A percentile compares a stretch with the other conserved stretches of the same genome.
phyloP scores from a whole-genome alignment of 164 flowering plant species.

The Kingdonia uniflora region DNA sequence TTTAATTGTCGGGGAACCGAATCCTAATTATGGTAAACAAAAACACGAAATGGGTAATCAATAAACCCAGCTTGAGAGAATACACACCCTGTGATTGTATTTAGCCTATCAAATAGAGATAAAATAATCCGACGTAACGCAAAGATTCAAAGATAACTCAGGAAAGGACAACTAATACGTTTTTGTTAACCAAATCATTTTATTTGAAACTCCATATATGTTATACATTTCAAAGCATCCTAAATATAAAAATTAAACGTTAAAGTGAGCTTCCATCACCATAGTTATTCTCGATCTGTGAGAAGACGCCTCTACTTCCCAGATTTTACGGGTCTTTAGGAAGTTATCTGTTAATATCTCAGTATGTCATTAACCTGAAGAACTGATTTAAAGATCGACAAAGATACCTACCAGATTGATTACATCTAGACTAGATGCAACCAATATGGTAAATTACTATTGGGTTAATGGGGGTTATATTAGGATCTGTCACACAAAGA shows the following conservation, averaged over 20 bases:
- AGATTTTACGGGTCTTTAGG: conserved; percentile 69
- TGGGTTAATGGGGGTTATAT: too few relatives aligned
- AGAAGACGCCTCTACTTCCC: conserved; percentile 92
- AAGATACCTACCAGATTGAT: too few relatives aligned
- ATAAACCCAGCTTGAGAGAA: too few relatives aligned
- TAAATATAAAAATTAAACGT: too few relatives aligned
- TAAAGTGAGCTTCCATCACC: conserved; percentile 23
- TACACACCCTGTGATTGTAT: too few relatives aligned
- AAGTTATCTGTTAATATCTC: conserved; percentile 40
- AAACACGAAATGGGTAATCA: conserved; percentile 7
- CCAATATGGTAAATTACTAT: too few relatives aligned
- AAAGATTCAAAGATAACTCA: neutral
- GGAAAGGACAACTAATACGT: neutral
- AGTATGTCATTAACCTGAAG: neutral
- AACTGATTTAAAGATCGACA: too few relatives aligned
- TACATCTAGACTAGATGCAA: too few relatives aligned
- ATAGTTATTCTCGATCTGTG: conserved; percentile 69
- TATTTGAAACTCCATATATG: neutral
- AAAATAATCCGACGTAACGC: too few relatives aligned
- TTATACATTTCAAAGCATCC: neutral
- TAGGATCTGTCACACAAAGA: too few relatives aligned
- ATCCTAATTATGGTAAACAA: conserved; percentile 65
- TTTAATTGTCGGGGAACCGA: conserved; percentile 83
- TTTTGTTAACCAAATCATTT: neutral
- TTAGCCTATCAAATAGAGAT: too few relatives aligned